Evolutionary conservation across 2,329 filamentous ascomycete species (phyloP), one percentile per base, ranked within the genome.

Genomic region (Leptographium procerum): DNA sequence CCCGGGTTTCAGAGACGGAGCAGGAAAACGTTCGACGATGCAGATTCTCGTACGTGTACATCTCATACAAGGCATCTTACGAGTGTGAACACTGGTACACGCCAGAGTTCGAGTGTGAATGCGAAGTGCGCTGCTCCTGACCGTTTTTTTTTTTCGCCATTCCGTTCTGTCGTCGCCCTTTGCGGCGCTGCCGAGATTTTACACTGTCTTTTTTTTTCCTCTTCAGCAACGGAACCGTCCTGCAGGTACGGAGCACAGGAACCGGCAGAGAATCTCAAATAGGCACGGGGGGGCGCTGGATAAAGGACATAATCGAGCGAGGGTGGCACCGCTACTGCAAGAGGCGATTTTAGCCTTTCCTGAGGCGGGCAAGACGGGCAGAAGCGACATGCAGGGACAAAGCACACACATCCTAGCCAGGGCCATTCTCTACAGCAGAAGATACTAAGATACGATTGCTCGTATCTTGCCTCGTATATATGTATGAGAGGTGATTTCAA

Each of bases 301-400:
- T 8, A 43, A 43, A 43, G 40, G n/a, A n/a, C n/a, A n/a, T n/a
- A n/a, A 19, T 19, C 16, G 40, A 16, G 16, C 40, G 40, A 43
- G 16, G 47, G 34, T 29, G 52, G 22, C 40, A 34, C 26, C 54
- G 40, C 54, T 55, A 55, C 54, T 55, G 54, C 54, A 55, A 45
- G 54, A 48, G 43, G 26, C 34, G 28, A 55, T 45, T n/a, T 31
- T 22, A 45, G 33, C 52, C 52, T 55, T 55, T 33, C 52, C 52
- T 10, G 34, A 43, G 54, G 19, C 40, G 26, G 28, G 48, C 34
- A 55, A 13, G 31, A 24, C 22, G 33, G 36, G 26, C 34, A 43
- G 52, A 52, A 52, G 51, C 33, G 31, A 53, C 14, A n/a, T 52
- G 50, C 50, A 52, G 50, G 29, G 50, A 34, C 50, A 19, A 43